Conservation (phyloP, 768 basidiomycete species). For the Sistotremastrum niveocremeum region DNA sequence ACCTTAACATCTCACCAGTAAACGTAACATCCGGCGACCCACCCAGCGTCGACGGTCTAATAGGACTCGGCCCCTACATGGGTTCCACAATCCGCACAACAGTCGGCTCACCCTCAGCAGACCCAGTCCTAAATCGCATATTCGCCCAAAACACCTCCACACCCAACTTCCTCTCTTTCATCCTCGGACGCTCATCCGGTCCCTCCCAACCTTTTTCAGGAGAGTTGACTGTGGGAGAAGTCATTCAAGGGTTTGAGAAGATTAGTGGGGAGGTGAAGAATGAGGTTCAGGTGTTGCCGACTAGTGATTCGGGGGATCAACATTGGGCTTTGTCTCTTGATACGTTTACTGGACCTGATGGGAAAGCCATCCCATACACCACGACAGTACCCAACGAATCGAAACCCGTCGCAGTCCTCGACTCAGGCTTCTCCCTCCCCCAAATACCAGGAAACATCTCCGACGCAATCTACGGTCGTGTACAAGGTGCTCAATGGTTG, state of each 20-base stretch:
- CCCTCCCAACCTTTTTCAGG: slow-evolving; percentile 40
- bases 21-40: slow-evolving; percentile 6
- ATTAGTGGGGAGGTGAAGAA: too few relatives aligned
- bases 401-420: slow-evolving; percentile 48
- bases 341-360: slow-evolving; percentile 46
- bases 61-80: slow-evolving; percentile 52
- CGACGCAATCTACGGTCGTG: slow-evolving; percentile 44
- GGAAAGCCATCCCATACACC: slow-evolving; percentile 29
- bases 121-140: slow-evolving; percentile 48
- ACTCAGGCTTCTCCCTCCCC: slow-evolving; percentile 57
- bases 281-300: slow-evolving; percentile 27
- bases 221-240: slow-evolving; percentile 48
- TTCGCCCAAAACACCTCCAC: slow-evolving; percentile 45
- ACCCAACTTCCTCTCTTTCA: slow-evolving; percentile 48
- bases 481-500: slow-evolving; percentile 37
- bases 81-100: slow-evolving; percentile 33
- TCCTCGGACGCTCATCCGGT: slow-evolving; percentile 48
- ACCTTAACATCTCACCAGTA: background rate
- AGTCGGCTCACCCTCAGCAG: slow-evolving; percentile 22
- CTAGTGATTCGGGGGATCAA: slow-evolving; percentile 35
- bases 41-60: slow-evolving; percentile 19
- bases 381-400: slow-evolving; percentile 29
- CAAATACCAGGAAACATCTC: slow-evolving; percentile 44
- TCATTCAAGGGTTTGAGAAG: slow-evolving; percentile 32
- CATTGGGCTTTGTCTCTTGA: slow-evolving; percentile 59